Conservation (phyloP, 768 basidiomycete species). For the Lepiota brunneoincarnata region DNA sequence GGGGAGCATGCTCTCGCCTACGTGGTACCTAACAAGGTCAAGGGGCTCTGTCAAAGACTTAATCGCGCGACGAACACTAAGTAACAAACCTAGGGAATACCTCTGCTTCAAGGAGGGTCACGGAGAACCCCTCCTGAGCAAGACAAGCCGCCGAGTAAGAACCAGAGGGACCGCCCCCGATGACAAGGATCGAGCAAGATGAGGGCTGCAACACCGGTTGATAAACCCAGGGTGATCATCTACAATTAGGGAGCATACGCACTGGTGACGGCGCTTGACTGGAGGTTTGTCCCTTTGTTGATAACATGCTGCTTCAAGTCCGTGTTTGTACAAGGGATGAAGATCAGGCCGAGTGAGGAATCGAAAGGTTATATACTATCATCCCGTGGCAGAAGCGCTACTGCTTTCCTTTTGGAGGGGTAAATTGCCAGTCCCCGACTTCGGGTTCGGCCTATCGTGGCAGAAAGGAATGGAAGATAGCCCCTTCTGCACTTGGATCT, state of each 20-base stretch:
- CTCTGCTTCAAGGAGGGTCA: conserved; percentile 49
- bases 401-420: background rate
- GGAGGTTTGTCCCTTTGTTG: background rate
- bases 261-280: background rate
- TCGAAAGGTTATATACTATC: background rate
- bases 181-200: conserved; percentile 36
- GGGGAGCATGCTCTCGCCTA: conserved; percentile 37
- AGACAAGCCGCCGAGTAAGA: conserved; percentile 57
- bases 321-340: background rate
- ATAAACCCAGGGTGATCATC: background rate
- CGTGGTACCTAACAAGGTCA: conserved; percentile 28
- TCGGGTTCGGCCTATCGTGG: background rate
- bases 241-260: no score
- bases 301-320: background rate
- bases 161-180: conserved; percentile 56
- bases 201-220: conserved; percentile 9
- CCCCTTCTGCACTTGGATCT: background rate
- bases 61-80: background rate
- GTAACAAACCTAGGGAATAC: conserved; percentile 48
- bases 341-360: background rate
- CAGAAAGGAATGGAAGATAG: background rate
- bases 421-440: background rate
- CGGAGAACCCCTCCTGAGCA: conserved; percentile 52
- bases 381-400: background rate
- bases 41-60: background rate